A percentile compares a stretch with the other conserved stretches of the same genome.
Conservation (phyloP, 1,284 basidiomycete species). For the Boletellus sp. region DNA sequence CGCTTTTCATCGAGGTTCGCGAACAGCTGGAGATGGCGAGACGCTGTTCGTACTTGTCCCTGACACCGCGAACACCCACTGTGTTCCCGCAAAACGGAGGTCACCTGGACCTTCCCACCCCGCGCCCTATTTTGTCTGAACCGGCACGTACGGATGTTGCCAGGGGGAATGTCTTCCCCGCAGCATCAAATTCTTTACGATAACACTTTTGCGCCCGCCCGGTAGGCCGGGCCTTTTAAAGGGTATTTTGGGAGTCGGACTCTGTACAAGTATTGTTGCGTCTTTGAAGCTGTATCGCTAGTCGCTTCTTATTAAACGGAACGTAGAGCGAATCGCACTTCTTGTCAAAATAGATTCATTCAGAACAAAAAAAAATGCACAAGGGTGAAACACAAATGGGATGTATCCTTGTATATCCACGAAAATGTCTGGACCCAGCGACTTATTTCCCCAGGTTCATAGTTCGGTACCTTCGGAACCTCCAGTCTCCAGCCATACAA, state of each 20-base stretch:
- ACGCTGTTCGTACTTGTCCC: background rate
- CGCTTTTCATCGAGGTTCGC: background rate
- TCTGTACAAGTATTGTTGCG: background rate
- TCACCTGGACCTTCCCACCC: constrained; percentile 55
- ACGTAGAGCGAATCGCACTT: constrained; percentile 8
- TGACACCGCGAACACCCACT: constrained; percentile 3
- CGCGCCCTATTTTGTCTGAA: constrained; percentile 45
- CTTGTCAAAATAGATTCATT: constrained; percentile 10
- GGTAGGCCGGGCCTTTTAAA: constrained; percentile 6
- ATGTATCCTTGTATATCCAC: constrained; percentile 6
- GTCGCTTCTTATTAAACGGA: background rate
- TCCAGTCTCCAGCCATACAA: constrained; percentile 34
- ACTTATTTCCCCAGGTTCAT: constrained; percentile 21
- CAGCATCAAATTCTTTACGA: constrained; percentile 8
- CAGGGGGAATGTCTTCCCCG: constrained; percentile 23
- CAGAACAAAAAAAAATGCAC: constrained; percentile 10
- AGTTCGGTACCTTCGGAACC: constrained; percentile 35
- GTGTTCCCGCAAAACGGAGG: constrained; percentile 42
- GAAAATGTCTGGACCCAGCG: constrained; percentile 7
- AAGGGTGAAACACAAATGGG: constrained; percentile 10
- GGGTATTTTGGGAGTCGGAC: background rate
- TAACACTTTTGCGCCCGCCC: constrained; percentile 6
- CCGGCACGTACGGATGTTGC: constrained; percentile 53
- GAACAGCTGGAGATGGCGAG: constrained; percentile 2
- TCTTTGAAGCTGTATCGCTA: constrained; percentile 19